Base-by-base conservation (phyloP, 1,139 yeast genomes). In the Dujonia santamariae region DNA sequence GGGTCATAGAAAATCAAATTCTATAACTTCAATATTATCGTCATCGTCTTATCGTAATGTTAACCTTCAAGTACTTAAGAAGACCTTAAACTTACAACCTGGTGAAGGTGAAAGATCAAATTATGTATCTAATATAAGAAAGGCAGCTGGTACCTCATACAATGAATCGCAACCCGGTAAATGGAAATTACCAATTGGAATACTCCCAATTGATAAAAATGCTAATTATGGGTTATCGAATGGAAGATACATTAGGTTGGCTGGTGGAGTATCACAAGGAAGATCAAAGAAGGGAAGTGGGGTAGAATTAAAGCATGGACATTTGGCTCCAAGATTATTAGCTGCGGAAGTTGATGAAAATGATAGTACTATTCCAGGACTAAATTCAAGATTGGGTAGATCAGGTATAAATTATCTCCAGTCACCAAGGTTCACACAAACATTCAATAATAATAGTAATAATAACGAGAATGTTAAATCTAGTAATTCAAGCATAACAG, bases 301-400 rank as follows among this genome's bases (percentile, higher is more conserved):
- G 4, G 76, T 79, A 41, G 88, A 81, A 42, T 71, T 83, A 49
- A 78, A 82, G 43, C 92, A 84, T 52, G 85, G 90, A 3, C 86
- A 78, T 50, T 66, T 83, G 44, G 75, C 78, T 36, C 86, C 85
- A n/a, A 70, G 88, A 37, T 67, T 84, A 53, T 63, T 85, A 40
- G 92, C 92, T 1, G 78, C 84, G 11, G 95, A 85, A 54, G 80
- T 84, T 20, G 92, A 81, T 42, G 88, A 83, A 39, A 76, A 69
- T 26, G 85, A 78, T 39, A 28, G 22, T 23, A 15, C 37, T 19
- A 27, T 36, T n/a, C 34, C 38, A 19, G 38, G 38, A 13, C 20
- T 36, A 28, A 19, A 32, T 22, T 33, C 36, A 7, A 14, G 38
- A 19, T 21, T 36, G n/a, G 38, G 38, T 11, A 17, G 36, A 11